Conservation (phyloP, 331 rosid genomes). For the Cydonia oblonga region DNA sequence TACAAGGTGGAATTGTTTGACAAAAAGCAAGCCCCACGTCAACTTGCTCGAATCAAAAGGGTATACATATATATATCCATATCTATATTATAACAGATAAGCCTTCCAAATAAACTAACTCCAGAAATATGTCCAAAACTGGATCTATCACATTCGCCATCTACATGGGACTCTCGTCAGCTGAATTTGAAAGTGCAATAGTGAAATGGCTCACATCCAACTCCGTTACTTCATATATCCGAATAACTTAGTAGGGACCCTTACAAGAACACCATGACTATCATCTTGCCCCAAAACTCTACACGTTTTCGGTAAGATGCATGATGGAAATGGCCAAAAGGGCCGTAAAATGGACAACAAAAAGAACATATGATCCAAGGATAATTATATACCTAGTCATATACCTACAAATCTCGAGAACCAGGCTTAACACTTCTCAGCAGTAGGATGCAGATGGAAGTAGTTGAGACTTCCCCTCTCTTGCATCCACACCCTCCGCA, state of each 20-base stretch:
- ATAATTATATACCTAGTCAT: neutral
- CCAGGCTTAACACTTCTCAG: slow-evolving; percentile 21
- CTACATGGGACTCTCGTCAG: slow-evolving; percentile 25
- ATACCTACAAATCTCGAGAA: slow-evolving; percentile 29
- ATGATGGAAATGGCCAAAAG: neutral
- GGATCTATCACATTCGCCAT: slow-evolving; percentile 38
- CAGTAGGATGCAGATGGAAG: slow-evolving; percentile 14
- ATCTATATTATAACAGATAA: slow-evolving; percentile 18
- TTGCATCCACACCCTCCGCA: slow-evolving; percentile 43
- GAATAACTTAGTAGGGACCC: slow-evolving; percentile 28
- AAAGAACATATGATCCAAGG: neutral
- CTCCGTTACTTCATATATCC: slow-evolving; percentile 23
- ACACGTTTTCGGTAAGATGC: neutral
- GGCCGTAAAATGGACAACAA: neutral
- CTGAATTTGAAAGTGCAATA: neutral
- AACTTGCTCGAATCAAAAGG: slow-evolving; percentile 14
- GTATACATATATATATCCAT: slow-evolving; percentile 30
- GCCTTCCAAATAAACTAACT: slow-evolving; percentile 29
- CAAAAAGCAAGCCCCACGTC: slow-evolving; percentile 25
- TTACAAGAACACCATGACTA: neutral
- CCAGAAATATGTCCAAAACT: slow-evolving; percentile 45
- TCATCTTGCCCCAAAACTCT: slow-evolving; percentile 4
- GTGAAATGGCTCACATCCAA: slow-evolving; percentile 1
- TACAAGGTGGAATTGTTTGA: slow-evolving; percentile 37
- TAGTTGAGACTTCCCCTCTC: slow-evolving; percentile 35